Conservation (phyloP, 768 basidiomycete genomes). For the Lactarius hengduanensis region DNA sequence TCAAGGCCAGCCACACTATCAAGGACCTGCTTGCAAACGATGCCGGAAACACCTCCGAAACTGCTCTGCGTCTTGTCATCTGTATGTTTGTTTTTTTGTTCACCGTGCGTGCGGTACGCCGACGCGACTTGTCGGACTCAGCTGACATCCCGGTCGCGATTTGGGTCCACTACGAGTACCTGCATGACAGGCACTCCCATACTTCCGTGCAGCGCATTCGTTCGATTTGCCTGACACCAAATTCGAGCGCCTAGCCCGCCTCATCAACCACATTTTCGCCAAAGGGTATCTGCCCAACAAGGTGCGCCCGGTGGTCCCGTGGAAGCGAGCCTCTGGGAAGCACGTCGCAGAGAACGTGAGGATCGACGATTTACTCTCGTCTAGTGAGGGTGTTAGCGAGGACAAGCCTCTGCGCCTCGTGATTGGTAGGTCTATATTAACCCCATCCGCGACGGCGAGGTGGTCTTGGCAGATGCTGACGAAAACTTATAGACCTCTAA, state of each 20-base stretch:
- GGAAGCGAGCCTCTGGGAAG: conserved; percentile 42
- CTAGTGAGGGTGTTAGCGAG: conserved; percentile 35
- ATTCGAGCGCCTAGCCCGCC: no score
- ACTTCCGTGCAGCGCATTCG: conserved; percentile 46
- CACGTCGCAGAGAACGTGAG: conserved; percentile 34
- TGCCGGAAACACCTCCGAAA: conserved; percentile 44
- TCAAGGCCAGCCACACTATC: conserved; percentile 38
- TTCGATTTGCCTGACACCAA: conserved; percentile 35
- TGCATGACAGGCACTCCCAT: conserved; percentile 36
- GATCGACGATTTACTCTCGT: conserved; percentile 33
- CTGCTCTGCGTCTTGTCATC: conserved; percentile 45
- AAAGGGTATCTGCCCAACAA: conserved; percentile 41
- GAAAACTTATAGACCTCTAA: no score
- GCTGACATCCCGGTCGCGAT: conserved; percentile 42
- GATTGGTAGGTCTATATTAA: no score
- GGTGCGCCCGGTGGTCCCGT: conserved; percentile 41
- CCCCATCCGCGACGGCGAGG: no score
- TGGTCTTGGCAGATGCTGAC: no score
- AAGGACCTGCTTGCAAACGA: conserved; percentile 39
- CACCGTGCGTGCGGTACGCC: not conserved
- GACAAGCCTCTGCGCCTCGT: no score
- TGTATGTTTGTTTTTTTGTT: conserved; percentile 34
- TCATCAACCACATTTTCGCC: conserved; percentile 49
- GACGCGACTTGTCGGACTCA: conserved; percentile 25
- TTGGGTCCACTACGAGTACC: conserved; percentile 48